These are phyloP conservation scores for Kondoa subrosea DNA, from an alignment of 768 basidiomycete genomes.

Conservation along the genomic window DNA sequence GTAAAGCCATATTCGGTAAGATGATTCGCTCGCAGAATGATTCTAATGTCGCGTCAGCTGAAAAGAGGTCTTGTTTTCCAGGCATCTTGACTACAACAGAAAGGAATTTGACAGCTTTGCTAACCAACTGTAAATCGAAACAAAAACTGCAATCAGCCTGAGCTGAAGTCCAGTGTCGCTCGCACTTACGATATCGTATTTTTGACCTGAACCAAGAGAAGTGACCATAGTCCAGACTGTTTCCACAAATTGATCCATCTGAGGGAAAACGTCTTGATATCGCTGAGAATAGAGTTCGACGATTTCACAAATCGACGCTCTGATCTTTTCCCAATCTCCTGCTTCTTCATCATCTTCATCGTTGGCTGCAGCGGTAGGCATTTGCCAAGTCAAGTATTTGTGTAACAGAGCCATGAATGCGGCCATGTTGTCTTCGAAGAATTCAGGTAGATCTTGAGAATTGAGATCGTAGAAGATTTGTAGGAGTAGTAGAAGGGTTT, in stretches of 20 bases:
- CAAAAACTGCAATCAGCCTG: not conserved
- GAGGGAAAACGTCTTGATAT: conserved; percentile 36
- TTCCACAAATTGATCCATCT: conserved; percentile 47
- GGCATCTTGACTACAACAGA: conserved; percentile 82
- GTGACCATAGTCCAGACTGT: conserved; percentile 72
- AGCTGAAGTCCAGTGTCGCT: not conserved
- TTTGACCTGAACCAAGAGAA: conserved; percentile 21
- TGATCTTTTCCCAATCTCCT: conserved; percentile 73
- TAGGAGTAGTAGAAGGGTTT: conserved; percentile 57
- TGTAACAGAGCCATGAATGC: conserved; percentile 77
- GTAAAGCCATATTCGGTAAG: conserved; percentile 74
- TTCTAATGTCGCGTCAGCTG: conserved; percentile 56
- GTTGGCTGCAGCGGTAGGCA: conserved; percentile 49
- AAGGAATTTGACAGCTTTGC: conserved; percentile 76
- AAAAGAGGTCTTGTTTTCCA: conserved; percentile 59
- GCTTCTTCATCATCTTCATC: conserved; percentile 39
- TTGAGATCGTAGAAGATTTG: conserved; percentile 88
- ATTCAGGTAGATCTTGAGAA: conserved; percentile 84
- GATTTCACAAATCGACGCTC: conserved; percentile 77
- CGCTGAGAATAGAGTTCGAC: conserved; percentile 48
- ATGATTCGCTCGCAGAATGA: conserved; percentile 76
- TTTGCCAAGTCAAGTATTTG: conserved; percentile 50
- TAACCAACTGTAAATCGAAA: conserved; percentile 43
- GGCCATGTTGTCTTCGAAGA: conserved; percentile 70
- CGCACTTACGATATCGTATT: conserved; percentile 27